Evolutionary conservation across 1,284 basidiomycete species (phyloP), one percentile per base, ranked within the genome.

Genomic region (Bjerkandera adusta): DNA sequence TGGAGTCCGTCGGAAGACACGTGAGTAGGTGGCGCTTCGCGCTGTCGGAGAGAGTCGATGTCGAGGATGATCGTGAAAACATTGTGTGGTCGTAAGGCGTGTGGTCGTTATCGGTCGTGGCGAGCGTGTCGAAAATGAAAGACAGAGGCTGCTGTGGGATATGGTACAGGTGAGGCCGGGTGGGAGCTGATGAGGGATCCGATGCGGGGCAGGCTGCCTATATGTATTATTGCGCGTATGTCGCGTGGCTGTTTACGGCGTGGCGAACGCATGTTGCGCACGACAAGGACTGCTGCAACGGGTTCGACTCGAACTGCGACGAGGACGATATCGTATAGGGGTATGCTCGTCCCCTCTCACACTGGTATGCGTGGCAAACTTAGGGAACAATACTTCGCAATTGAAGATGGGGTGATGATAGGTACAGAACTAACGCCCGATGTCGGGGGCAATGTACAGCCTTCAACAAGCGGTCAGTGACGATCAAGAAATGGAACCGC

Each of bases 1-100:
- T 59, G 24, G 53, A 48, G 29, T 59, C 52, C 1, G 53, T 37
- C 5, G 64, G 61, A n/a, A 68, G 59, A 40, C 53, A 58, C 3
- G 61, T 52, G 36, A 58, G 50, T 37, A 66, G 43, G 48, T 54
- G 51, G 43, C 50, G 60, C 46, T 54, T 53, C 43, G 55, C 49
- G 41, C 63, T 60, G 43, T 58, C 54, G 15, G 59, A 47, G 22
- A 53, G 42, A 44, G 35, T 52, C 45, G 50, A 53, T 42, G 50
- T 53, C 38, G 38, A 57, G 12, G 36, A 58, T 33, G 47, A 54
- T 45, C 37, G 49, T 48, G 37, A 50, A 11, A 49, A 35, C 43
- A 45, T 55, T 32, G 39, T 43, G 25, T 11, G 27, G 29, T 30
- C 5, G 36, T 22, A 3, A 26, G 36, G 25, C 34, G 34, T 16